Percentiles rank a stretch among this genome's conserved stretches.
Conservation (phyloP, 768 basidiomycete species). For the Leccinum ochraceum region DNA sequence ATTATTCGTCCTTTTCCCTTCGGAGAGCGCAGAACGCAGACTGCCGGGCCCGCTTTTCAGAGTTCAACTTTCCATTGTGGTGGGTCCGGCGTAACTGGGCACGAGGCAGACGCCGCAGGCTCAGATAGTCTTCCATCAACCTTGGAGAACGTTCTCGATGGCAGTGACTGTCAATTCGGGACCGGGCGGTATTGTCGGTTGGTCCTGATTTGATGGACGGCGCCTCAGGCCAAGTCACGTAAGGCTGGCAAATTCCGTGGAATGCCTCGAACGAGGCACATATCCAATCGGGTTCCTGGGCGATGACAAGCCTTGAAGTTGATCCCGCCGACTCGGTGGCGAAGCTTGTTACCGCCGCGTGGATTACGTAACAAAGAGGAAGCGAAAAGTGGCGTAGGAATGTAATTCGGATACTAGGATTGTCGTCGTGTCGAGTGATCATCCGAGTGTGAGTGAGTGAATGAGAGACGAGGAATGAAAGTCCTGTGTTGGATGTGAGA, state of each 20-base stretch:
- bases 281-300: neutral
- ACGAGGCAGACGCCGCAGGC: neutral
- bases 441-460: neutral
- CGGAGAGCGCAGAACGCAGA: neutral
- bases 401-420: neutral
- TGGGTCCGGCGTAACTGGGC: neutral
- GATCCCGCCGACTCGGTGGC: neutral
- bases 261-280: neutral
- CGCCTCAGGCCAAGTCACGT: neutral
- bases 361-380: neutral
- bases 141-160: neutral
- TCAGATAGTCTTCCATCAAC: slow-evolving; percentile 13
- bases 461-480: neutral
- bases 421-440: neutral
- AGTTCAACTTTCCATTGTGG: neutral
- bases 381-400: neutral
- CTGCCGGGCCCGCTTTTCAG: neutral
- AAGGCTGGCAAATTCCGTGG: neutral
- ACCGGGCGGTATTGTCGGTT: slow-evolving; percentile 1
- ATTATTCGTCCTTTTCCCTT: no score
- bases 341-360: neutral
- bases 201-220: no score
- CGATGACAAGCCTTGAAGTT: neutral
- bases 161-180: slow-evolving; percentile 3
- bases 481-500: neutral